A percentile compares a stretch with the other conserved stretches of the same genome.
phyloP scores from a whole-genome alignment of 1,284 basidiomycete species.

The Wallemia mellicola region DNA sequence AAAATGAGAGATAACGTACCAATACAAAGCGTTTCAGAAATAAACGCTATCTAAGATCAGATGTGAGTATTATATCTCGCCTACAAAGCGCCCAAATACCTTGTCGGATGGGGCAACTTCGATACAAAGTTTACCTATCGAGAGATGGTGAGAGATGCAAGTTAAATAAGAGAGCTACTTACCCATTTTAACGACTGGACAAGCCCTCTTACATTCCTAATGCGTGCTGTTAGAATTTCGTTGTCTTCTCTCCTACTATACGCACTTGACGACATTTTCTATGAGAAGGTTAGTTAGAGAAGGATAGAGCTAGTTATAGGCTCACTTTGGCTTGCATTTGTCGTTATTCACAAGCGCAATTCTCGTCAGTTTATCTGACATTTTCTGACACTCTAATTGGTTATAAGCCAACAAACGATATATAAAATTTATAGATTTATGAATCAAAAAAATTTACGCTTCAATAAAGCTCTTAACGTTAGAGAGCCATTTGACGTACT shows the following conservation, averaged over 20 bases:
- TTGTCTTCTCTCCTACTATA: neutral
- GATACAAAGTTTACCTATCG: conserved; percentile 70
- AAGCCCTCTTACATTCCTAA: conserved; percentile 80
- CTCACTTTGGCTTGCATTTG: conserved; percentile 15
- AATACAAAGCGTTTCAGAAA: conserved; percentile 86
- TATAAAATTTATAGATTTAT: too few relatives aligned
- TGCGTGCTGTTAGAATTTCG: conserved; percentile 23
- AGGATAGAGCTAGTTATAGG: neutral
- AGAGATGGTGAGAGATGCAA: conserved; percentile 2
- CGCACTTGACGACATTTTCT: neutral
- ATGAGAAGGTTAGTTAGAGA: neutral
- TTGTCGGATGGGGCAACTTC: conserved; percentile 79
- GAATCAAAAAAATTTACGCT: conserved; percentile 20
- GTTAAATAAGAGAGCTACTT: conserved; percentile 10
- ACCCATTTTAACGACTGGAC: conserved; percentile 96
- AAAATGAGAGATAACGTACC: conserved; percentile 18
- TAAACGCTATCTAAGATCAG: conserved; percentile 41
- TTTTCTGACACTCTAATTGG: conserved; percentile 10
- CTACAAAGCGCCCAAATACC: conserved; percentile 1
- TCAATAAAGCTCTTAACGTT: conserved; percentile 64
- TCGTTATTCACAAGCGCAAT: conserved; percentile 81
- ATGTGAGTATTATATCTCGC: neutral
- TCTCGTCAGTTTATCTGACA: conserved; percentile 77
- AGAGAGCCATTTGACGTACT: conserved; percentile 69
- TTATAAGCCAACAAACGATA: neutral